phyloP scores from a whole-genome alignment of 345 rosid species.

The Capsella bursapastoris region DNA sequence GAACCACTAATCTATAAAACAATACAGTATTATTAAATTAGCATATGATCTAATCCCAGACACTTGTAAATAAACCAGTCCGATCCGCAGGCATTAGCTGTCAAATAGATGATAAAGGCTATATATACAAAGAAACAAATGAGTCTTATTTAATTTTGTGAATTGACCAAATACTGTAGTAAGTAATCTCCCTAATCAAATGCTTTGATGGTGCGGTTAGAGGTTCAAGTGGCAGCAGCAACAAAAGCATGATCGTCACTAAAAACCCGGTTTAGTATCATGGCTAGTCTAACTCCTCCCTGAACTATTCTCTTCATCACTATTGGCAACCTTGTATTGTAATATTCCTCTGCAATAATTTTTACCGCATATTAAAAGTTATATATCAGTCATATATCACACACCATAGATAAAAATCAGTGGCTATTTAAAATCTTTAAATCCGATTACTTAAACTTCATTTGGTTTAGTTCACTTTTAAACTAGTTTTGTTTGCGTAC shows the following conservation, averaged over 20 bases:
- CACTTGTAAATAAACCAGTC: background rate
- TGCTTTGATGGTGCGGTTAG: slow-evolving; percentile 4
- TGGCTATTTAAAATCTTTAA: background rate
- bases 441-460: background rate
- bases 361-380: background rate
- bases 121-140: slow-evolving; percentile 7
- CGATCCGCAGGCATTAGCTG: slow-evolving; percentile 2
- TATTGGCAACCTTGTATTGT: slow-evolving; percentile 78
- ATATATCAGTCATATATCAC: too few species aligned
- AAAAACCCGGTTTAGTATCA: slow-evolving; percentile 73
- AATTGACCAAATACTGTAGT: slow-evolving; percentile 1
- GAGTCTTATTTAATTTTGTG: slow-evolving; percentile 1
- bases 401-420: background rate
- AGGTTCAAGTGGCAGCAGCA: slow-evolving; percentile 54
- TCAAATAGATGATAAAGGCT: slow-evolving; percentile 8
- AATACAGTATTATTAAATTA: background rate
- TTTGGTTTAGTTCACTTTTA: background rate
- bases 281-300: slow-evolving; percentile 89
- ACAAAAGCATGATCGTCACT: slow-evolving; percentile 49
- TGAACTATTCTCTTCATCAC: slow-evolving; percentile 94
- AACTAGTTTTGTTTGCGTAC: slow-evolving; percentile 1
- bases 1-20: background rate
- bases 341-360: slow-evolving; percentile 73
- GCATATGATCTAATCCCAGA: slow-evolving; percentile 7
- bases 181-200: slow-evolving; percentile 16